Percentiles rank a stretch among this genome's conserved stretches.
Evolutionary conservation across 148 eudicot species (phyloP).

Genomic region (Fallopia convolvulus): DNA sequence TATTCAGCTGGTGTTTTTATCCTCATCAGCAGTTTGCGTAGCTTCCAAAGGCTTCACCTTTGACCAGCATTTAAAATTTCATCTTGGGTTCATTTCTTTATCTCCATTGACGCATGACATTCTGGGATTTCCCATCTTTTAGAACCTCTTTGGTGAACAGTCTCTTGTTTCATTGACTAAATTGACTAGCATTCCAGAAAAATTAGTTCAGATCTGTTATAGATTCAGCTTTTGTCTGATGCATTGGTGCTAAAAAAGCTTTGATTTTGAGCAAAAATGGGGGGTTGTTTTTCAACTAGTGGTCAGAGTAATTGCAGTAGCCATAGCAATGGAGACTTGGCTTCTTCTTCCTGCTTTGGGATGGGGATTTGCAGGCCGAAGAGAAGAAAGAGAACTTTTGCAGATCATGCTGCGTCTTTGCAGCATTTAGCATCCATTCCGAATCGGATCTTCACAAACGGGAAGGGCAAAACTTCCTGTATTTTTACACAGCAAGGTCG

Average conservation of each 20-base stretch:
- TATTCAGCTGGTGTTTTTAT: constrained; percentile 34
- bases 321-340: constrained; percentile 48
- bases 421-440: constrained; percentile 77
- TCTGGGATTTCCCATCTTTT: constrained; percentile 17
- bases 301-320: constrained; percentile 59
- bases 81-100: constrained; percentile 16
- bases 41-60: constrained; percentile 32
- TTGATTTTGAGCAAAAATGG: constrained; percentile 55
- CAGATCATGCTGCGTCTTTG: constrained; percentile 49
- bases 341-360: constrained; percentile 46
- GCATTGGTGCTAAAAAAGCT: constrained; percentile 20
- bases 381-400: constrained; percentile 66
- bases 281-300: constrained; percentile 78
- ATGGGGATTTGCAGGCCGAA: constrained; percentile 42
- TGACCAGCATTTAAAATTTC: constrained; percentile 34
- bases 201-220: constrained; percentile 20
- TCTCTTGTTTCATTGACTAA: constrained; percentile 11
- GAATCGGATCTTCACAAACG: constrained; percentile 65
- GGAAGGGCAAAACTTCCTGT: constrained; percentile 80
- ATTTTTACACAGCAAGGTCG: constrained; percentile 98
- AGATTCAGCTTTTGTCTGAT: constrained; percentile 24
- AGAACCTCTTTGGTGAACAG: constrained; percentile 10
- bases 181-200: background rate
- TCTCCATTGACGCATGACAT: constrained; percentile 23
- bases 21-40: constrained; percentile 17